These are phyloP conservation scores for Blastobotrys niveus DNA, from an alignment of 1,139 yeast species.

Conservation along the genomic window DNA sequence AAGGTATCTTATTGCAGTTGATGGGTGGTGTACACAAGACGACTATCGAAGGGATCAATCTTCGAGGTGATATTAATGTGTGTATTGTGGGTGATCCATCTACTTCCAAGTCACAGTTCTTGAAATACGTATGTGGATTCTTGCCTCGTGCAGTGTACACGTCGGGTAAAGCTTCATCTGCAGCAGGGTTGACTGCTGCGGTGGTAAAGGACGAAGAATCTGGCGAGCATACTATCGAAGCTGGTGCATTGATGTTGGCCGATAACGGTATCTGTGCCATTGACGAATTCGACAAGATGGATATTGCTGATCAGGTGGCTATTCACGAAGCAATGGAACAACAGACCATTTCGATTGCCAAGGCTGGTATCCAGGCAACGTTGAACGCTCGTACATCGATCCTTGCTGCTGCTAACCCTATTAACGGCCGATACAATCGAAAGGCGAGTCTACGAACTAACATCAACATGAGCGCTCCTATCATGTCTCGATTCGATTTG, in stretches of 20 bases:
- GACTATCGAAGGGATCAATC: conserved; percentile 89
- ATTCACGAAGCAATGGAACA: conserved; percentile 99
- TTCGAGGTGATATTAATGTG: conserved; percentile 95
- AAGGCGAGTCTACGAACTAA: conserved; percentile 80
- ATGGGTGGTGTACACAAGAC: conserved; percentile 95
- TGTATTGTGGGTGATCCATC: conserved; percentile 99
- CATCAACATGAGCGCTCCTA: conserved; percentile 97
- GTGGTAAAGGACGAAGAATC: conserved; percentile 97
- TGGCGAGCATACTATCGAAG: conserved; percentile 96
- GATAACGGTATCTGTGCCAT: conserved; percentile 98
- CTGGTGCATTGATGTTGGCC: conserved; percentile 98
- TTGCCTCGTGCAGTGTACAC: conserved; percentile 95
- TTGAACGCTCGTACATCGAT: conserved; percentile 93
- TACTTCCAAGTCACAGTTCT: conserved; percentile 92
- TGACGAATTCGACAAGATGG: conserved; percentile 99
- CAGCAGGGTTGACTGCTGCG: conserved; percentile 98
- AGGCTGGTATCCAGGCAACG: conserved; percentile 98
- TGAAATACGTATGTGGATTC: conserved; percentile 87
- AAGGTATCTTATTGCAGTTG: conserved; percentile 82
- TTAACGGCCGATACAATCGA: conserved; percentile 90
- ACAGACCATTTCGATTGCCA: conserved; percentile 95
- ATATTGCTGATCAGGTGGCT: conserved; percentile 90
- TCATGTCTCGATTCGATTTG: conserved; percentile 95
- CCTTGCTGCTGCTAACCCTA: conserved; percentile 95
- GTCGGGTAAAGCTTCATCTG: conserved; percentile 97